phyloP scores from a whole-genome alignment of 225 moss, liverwort and hornwort genomes.

The Pseudoscleropodium purum region DNA sequence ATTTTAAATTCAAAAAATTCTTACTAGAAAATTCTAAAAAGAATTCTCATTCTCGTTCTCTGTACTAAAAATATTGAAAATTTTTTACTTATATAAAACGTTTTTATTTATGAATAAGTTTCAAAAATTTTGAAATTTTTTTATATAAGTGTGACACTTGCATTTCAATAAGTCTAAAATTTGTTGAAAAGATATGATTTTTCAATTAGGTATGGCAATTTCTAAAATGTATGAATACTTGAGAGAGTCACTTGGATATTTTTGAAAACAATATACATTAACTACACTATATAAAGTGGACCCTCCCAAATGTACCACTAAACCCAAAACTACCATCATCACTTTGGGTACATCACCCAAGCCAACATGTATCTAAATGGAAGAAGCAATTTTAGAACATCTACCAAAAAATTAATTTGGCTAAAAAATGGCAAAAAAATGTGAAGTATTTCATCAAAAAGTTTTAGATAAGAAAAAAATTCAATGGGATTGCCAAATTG shows the following conservation, averaged over 20 bases:
- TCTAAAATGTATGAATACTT: not conserved
- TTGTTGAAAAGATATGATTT: not conserved
- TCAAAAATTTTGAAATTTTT: not conserved
- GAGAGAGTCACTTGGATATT: no score
- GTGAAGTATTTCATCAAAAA: no score
- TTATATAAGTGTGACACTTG: not conserved
- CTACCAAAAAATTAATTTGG: not conserved
- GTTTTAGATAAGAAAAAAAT: no score
- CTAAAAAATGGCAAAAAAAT: no score
- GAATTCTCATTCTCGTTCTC: no score
- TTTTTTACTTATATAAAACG: not conserved
- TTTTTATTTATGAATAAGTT: not conserved
- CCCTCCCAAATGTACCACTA: accelerated
- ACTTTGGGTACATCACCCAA: not conserved
- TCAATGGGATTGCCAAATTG: no score
- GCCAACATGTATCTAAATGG: not conserved
- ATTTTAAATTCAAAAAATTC: no score
- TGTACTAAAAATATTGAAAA: no score
- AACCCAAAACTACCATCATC: not conserved
- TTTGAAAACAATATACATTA: not conserved
- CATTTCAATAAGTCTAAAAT: not conserved
- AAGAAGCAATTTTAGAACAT: not conserved
- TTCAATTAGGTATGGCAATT: not conserved
- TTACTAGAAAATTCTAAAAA: no score
- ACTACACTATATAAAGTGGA: not conserved